A percentile compares a stretch with the other conserved stretches of the same genome.
Evolutionary conservation across 1,139 yeast species (phyloP).

Genomic region (Taphrina betulina): DNA sequence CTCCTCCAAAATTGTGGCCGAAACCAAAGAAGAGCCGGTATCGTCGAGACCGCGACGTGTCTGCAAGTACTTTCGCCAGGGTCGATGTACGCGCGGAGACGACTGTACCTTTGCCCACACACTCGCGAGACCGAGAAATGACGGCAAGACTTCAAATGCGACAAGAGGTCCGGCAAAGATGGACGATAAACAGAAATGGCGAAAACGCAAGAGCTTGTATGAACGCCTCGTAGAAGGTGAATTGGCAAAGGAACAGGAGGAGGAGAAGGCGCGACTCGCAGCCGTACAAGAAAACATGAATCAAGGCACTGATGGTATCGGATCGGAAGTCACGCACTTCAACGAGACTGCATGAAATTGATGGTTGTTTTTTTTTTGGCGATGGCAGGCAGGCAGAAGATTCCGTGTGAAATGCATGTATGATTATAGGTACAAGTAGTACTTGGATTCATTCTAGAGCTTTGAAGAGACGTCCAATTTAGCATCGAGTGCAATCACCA

Average conservation of each 20-base stretch:
- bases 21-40: background rate
- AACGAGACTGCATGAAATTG: no score
- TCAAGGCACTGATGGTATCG: no score
- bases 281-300: no score
- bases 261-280: no score
- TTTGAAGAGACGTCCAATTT: background rate
- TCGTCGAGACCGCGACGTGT: background rate
- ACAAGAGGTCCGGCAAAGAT: background rate
- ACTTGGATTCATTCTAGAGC: background rate
- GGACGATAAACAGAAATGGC: conserved; percentile 24
- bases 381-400: no score
- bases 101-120: conserved; percentile 18
- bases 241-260: conserved; percentile 5
- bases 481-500: conserved; percentile 17
- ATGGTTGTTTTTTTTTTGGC: no score
- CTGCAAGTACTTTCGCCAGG: conserved; percentile 29
- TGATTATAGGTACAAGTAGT: no score
- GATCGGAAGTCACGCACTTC: no score
- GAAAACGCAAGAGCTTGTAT: conserved; percentile 20
- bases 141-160: background rate
- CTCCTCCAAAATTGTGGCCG: background rate
- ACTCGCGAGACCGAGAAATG: background rate
- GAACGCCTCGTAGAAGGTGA: conserved; percentile 27
- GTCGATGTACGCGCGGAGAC: conserved; percentile 30
- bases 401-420: no score